Evolutionary conservation across 2,329 filamentous ascomycete species (phyloP).

Genomic region (Fusarium mangiferae): DNA sequence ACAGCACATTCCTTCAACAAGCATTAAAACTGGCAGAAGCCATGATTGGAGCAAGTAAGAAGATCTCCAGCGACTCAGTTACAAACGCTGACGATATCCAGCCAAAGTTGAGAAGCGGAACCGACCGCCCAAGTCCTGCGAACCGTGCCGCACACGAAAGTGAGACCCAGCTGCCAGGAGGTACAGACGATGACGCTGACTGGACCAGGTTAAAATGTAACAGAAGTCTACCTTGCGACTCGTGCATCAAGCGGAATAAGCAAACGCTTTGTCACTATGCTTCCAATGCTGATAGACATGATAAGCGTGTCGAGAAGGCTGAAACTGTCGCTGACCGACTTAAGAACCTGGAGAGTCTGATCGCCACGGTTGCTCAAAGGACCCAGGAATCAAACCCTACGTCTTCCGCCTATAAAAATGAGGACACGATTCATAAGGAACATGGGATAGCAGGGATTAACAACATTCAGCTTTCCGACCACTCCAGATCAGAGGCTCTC

Average conservation of each 20-base stretch:
- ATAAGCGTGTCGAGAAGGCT: neutral
- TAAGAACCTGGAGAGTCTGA: slow-evolving; percentile 45
- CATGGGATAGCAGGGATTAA: fast-evolving
- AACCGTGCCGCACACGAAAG: slow-evolving; percentile 49
- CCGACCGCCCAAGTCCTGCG: slow-evolving; percentile 49
- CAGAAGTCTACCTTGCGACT: slow-evolving; percentile 46
- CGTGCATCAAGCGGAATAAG: slow-evolving; percentile 44
- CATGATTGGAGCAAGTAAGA: neutral
- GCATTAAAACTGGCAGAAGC: fast-evolving
- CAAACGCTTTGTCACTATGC: slow-evolving; percentile 44
- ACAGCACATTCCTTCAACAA: neutral
- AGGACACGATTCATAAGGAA: fast-evolving
- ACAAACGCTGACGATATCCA: neutral
- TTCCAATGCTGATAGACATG: slow-evolving; percentile 41
- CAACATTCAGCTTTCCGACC: fast-evolving
- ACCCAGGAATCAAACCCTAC: neutral
- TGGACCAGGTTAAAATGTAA: slow-evolving; percentile 47
- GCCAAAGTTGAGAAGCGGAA: slow-evolving; percentile 48
- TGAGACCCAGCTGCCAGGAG: slow-evolving; percentile 3
- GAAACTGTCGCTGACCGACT: slow-evolving; percentile 39
- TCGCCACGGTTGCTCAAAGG: slow-evolving; percentile 28
- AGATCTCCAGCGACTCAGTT: fast-evolving
- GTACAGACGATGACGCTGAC: neutral
- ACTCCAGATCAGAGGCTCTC: too few relatives aligned
- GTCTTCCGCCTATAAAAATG: fast-evolving